Percentiles rank a stretch among this genome's conserved stretches.
phyloP scores from a whole-genome alignment of 257 asterid species.

The Pogostemon cablin region DNA sequence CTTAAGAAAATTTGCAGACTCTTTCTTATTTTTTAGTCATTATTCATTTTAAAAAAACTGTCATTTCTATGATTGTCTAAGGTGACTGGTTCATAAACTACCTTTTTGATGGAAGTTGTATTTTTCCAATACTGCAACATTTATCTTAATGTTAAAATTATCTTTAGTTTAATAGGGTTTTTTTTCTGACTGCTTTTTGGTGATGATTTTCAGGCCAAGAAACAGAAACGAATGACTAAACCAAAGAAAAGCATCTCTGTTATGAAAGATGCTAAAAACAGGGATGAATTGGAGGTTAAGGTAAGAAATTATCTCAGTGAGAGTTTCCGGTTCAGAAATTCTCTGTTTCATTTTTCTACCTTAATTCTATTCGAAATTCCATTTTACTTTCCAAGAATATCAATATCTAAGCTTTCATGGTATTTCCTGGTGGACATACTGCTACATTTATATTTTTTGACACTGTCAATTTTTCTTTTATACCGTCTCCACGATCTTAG shows the following conservation, averaged over 20 bases:
- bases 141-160: conserved; percentile 16
- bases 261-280: conserved; percentile 44
- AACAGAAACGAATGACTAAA: conserved; percentile 42
- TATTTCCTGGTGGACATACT: background rate
- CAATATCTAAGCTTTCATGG: background rate
- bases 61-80: background rate
- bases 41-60: background rate
- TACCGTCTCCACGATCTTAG: background rate
- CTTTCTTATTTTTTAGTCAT: background rate
- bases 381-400: background rate
- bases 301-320: conserved; percentile 28
- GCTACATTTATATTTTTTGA: background rate
- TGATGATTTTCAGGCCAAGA: conserved; percentile 48
- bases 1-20: background rate
- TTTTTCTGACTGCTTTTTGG: conserved; percentile 23
- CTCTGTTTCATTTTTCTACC: conserved; percentile 1
- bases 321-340: conserved; percentile 4
- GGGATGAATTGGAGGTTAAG: conserved; percentile 36
- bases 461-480: conserved; percentile 4
- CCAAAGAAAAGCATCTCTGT: conserved; percentile 37
- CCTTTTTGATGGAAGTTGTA: background rate
- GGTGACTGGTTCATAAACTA: background rate
- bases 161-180: conserved; percentile 1
- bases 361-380: background rate
- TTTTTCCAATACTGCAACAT: background rate